Evolutionary conservation across 305 asterid species (phyloP), one percentile per base, ranked within the genome.

Genomic region (Salvia sclarea): DNA sequence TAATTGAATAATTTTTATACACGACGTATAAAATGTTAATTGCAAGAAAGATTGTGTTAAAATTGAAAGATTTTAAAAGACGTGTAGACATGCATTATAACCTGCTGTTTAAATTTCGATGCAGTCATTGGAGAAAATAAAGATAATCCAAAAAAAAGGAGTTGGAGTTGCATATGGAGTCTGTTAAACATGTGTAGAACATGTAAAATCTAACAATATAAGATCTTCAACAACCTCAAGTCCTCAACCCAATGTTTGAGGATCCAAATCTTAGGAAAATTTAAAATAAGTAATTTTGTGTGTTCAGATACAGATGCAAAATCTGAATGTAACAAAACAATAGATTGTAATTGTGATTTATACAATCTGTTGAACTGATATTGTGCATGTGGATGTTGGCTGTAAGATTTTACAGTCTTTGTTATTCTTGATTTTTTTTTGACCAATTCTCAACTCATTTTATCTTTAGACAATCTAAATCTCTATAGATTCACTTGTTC

Each of bases 401-500:
- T 17, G 43, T 38, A 53, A 63, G 85, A 83, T 76, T 64, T 74
- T 80, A 50, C 63, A 37, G 72, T 68, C 54, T 68, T 38, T 31
- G 8, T 20, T 64, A 58, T 53, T 71, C 47, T 52, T 22, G 44
- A 38, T 37, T 37, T 69, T 18, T 18, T 61, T 48, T 22, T 53
- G 28, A 68, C 48, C 45, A 48, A 5, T 48, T 54, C 20, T 59
- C 49, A 43, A 50, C 22, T 67, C 52, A 31, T 56, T 75, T 38
- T 49, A 48, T 66, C 54, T 75, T 79, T 22, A 37, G 88, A 82
- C 84, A 74, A 74, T 52, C 72, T 67, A 78, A 69, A 84, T 88
- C 92, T 78, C 64, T 60, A 35, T 81, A 81, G 88, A 84, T 86
- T 72, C 65, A 6, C 75, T 38, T 80, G 82, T 71, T 79, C 75